Percentiles rank a stretch among this genome's conserved stretches.
These are phyloP conservation scores for Brassica balearica DNA, from an alignment of 441 rosid species.

Conservation along the genomic window DNA sequence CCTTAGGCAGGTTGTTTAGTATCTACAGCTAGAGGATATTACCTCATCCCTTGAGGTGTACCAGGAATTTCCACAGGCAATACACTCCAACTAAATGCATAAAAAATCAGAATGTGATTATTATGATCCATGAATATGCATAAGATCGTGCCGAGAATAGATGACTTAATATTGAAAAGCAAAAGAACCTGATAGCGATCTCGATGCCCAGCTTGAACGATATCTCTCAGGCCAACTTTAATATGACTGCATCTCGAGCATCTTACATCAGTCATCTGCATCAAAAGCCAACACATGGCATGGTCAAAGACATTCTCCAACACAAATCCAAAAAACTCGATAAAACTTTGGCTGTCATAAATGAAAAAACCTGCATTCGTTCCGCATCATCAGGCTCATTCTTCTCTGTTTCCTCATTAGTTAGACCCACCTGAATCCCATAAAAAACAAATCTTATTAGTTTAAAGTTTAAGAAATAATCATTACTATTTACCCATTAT, in stretches of 20 bases:
- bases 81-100: conserved; percentile 73
- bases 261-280: background rate
- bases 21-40: conserved; percentile 58
- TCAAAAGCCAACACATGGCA: conserved; percentile 27
- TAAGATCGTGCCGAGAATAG: background rate
- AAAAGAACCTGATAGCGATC: conserved; percentile 87
- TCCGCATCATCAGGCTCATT: conserved; percentile 44
- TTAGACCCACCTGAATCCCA: conserved; percentile 40
- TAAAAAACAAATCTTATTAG: conserved; percentile 1
- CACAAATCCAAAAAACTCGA: conserved; percentile 14
- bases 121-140: background rate
- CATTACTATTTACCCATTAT: background rate
- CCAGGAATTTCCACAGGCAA: conserved; percentile 86
- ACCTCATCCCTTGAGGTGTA: conserved; percentile 85
- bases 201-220: conserved; percentile 94
- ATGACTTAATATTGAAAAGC: background rate
- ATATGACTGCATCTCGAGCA: background rate
- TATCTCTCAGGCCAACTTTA: conserved; percentile 79
- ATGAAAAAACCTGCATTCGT: conserved; percentile 68
- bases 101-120: conserved; percentile 12
- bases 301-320: conserved; percentile 21
- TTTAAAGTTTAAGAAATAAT: conserved; percentile 3
- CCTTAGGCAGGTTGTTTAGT: conserved; percentile 56
- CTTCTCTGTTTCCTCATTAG: background rate
- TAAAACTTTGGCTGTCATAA: background rate